Base-by-base conservation (phyloP, 495 filamentous ascomycete species). In the Talaromyces thailandensis region DNA sequence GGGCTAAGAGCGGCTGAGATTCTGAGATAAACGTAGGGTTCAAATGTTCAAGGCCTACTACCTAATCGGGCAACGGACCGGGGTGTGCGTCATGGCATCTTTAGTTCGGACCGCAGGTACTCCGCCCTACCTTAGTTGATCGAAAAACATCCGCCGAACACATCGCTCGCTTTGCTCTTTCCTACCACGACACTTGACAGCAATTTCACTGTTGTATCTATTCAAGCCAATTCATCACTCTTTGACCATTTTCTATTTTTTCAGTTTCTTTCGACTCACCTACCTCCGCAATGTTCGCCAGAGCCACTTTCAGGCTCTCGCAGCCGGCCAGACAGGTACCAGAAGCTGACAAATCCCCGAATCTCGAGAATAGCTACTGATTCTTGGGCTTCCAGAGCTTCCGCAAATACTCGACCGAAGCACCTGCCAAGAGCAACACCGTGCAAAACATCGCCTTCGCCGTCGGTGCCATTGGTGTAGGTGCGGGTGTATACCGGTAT, bases 391-490 rank as follows among this genome's bases (percentile, higher is more conserved):
- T 55, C 11, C 63, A 83, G 81, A 71, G 71, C 68, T 71, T 81
- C 71, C 81, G 81, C 71, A 76, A 75, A 65, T 83, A 83, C 73
- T 81, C 81, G 53, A 66, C 76, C 28, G 76, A 79, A 62, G 75
- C 75, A 24, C 67, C 76, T 64, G 71, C 76, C 69, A 76, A 75
- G 70, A 66, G 72, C 57, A 75, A 74, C 63, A 64, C 75, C 60
- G 65, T 74, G 29, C 66, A 73, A 53, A 75, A 74, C 64, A 63
- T 79, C 63, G 68, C 75, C 45, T 74, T 74, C 23, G 62, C 79
- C 65, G 74, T 78, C 40, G 73, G 76, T 64, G 64, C 76, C 37
- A 71, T 73, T 58, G 79, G 78, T 65, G 64, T 75, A 56, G 76
- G 69, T 67, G 71, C 66, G 43, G 76, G 77, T 61, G 32, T 81